Percentiles rank a stretch among this genome's conserved stretches.
Evolutionary conservation across 2,329 filamentous ascomycete species (phyloP).

Genomic region (Diplodia scrobiculata): DNA sequence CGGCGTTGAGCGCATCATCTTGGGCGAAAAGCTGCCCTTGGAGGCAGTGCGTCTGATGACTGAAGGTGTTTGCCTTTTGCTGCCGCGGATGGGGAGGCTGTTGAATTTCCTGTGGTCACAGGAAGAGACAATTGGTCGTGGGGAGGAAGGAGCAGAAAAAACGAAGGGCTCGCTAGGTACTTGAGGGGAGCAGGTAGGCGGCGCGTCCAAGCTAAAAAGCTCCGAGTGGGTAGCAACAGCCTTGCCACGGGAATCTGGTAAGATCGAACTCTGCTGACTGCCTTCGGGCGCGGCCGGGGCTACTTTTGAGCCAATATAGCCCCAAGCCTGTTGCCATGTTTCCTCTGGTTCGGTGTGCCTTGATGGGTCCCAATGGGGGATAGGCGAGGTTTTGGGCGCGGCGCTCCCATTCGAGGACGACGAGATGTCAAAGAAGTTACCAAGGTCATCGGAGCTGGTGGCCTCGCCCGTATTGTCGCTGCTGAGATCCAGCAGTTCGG

Average conservation of each 20-base stretch:
- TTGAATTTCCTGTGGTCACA: conserved; percentile 30
- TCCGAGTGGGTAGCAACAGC: conserved; percentile 40
- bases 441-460: conserved; percentile 52
- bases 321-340: conserved; percentile 58
- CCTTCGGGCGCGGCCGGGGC: conserved; percentile 41
- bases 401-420: conserved; percentile 55
- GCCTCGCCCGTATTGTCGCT: conserved; percentile 53
- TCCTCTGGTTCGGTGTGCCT: conserved; percentile 45
- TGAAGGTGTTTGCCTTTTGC: conserved; percentile 30
- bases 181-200: conserved; percentile 28
- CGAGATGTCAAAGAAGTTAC: conserved; percentile 56
- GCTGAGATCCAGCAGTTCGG: conserved; percentile 54
- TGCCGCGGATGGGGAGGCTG: conserved; percentile 32
- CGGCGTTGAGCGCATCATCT: conserved; percentile 59
- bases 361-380: conserved; percentile 50
- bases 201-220: conserved; percentile 39
- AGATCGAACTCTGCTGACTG: conserved; percentile 39
- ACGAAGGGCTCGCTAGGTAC: conserved; percentile 32
- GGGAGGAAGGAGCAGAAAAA: conserved; percentile 41
- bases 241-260: conserved; percentile 39
- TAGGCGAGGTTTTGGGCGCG: conserved; percentile 50
- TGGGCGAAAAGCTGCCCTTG: conserved; percentile 52
- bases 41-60: conserved; percentile 41
- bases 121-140: conserved; percentile 35
- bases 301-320: conserved; percentile 55